phyloP scores from a whole-genome alignment of 2,329 filamentous ascomycete species.

The Colletotrichum liriopes region DNA sequence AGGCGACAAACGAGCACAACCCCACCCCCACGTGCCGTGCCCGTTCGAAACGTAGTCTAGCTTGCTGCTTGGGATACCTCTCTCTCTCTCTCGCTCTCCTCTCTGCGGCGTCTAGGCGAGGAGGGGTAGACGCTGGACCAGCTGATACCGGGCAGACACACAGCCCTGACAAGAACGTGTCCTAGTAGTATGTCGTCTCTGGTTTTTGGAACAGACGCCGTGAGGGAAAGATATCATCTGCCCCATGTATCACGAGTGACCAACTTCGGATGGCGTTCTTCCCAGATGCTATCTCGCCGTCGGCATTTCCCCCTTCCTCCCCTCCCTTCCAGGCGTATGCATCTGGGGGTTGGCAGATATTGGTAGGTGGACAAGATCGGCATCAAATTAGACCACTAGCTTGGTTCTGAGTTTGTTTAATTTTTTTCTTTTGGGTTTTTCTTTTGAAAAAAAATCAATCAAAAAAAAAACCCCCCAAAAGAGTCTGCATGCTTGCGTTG shows the following conservation, averaged over 20 bases:
- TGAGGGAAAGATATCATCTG: constrained; percentile 10
- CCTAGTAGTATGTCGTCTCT: not conserved
- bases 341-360: not conserved
- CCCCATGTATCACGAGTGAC: constrained; percentile 7
- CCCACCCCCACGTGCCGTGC: constrained; percentile 19
- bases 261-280: constrained; percentile 1
- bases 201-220: constrained; percentile 1
- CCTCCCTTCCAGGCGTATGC: not conserved
- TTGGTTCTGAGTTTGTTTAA: too few species aligned
- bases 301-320: not conserved
- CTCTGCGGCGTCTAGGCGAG: not conserved
- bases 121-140: constrained; percentile 14
- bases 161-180: not conserved
- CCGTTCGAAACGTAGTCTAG: not conserved
- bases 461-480: too few species aligned
- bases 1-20: not conserved
- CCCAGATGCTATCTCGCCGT: not conserved
- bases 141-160: constrained; percentile 2
- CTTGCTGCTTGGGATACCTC: not conserved
- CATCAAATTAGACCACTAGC: not conserved
- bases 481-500: not conserved
- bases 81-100: not conserved
- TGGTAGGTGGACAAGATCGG: not conserved
- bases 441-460: too few species aligned
- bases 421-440: too few species aligned